These are phyloP conservation scores for Pseudozyma tsukubaensis DNA, from an alignment of 1,284 basidiomycete genomes.

Conservation along the genomic window DNA sequence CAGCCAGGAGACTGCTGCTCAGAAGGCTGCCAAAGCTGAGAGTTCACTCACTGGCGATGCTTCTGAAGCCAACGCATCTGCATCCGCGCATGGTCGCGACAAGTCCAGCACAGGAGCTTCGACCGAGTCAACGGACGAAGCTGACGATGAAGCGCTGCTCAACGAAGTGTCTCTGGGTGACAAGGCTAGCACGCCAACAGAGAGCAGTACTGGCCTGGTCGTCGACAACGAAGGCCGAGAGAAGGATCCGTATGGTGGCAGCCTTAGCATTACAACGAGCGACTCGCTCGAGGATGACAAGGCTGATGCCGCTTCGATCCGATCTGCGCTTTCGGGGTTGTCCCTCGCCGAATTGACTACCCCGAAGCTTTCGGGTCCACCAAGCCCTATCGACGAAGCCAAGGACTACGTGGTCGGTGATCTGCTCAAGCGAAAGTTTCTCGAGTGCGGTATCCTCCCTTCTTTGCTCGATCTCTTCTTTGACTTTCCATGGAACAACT, in stretches of 20 bases:
- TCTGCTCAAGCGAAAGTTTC: slow-evolving; percentile 63
- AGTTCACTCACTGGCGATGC: not conserved
- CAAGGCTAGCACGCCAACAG: slow-evolving; percentile 14
- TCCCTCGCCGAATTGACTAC: slow-evolving; percentile 62
- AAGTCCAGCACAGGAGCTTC: slow-evolving; percentile 47
- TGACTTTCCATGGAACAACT: slow-evolving; percentile 96
- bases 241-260: slow-evolving; percentile 13
- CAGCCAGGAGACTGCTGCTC: slow-evolving; percentile 1
- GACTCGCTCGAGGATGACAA: slow-evolving; percentile 34
- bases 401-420: slow-evolving; percentile 61
- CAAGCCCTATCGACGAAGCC: slow-evolving; percentile 55
- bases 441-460: slow-evolving; percentile 62
- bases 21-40: not conserved
- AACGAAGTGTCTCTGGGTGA: slow-evolving; percentile 55
- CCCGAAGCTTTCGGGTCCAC: slow-evolving; percentile 50
- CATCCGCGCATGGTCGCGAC: slow-evolving; percentile 28
- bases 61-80: not conserved
- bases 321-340: slow-evolving; percentile 57
- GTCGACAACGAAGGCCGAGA: not conserved
- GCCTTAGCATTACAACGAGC: slow-evolving; percentile 28
- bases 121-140: slow-evolving; percentile 56
- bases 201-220: slow-evolving; percentile 5
- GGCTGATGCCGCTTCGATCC: slow-evolving; percentile 43
- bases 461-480: slow-evolving; percentile 78
- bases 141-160: slow-evolving; percentile 60